Conservation (phyloP, 2,329 filamentous ascomycete genomes). For the Pseudomassariella vexata region DNA sequence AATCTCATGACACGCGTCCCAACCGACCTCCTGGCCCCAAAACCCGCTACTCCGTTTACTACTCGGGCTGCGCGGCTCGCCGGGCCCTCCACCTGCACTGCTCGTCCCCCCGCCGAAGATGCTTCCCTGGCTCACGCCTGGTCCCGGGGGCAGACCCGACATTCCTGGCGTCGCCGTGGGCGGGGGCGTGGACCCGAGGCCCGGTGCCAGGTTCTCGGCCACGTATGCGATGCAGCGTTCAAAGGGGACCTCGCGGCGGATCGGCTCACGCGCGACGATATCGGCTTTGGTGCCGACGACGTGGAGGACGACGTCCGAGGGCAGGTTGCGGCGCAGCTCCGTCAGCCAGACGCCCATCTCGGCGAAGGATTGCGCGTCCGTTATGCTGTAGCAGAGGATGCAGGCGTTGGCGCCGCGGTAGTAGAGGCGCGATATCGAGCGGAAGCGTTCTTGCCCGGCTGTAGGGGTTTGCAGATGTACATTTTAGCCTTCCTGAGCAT, state of each 20-base stretch:
- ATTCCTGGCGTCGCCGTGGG: slow-evolving; percentile 48
- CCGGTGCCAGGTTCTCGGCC: slow-evolving; percentile 80
- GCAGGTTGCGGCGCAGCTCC: slow-evolving; percentile 75
- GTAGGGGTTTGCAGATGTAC: too few species aligned
- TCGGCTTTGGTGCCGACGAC: slow-evolving; percentile 95
- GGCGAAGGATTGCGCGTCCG: slow-evolving; percentile 74
- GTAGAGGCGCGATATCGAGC: slow-evolving; percentile 90
- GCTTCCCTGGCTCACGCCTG: slow-evolving; percentile 16
- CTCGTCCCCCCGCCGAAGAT: slow-evolving; percentile 33
- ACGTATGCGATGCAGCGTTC: slow-evolving; percentile 95
- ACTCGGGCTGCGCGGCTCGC: slow-evolving; percentile 53
- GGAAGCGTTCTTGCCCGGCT: slow-evolving; percentile 90
- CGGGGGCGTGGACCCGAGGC: slow-evolving; percentile 60
- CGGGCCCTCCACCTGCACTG: slow-evolving; percentile 17
- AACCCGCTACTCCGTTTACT: slow-evolving; percentile 68
- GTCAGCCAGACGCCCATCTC: slow-evolving; percentile 91
- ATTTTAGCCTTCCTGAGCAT: too few species aligned
- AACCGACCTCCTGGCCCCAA: slow-evolving; percentile 90
- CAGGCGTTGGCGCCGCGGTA: slow-evolving; percentile 94
- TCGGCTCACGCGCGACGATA: slow-evolving; percentile 79
- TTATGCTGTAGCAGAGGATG: slow-evolving; percentile 92
- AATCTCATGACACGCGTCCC: slow-evolving; percentile 97
- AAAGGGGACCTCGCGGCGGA: slow-evolving; percentile 77
- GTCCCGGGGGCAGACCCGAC: slow-evolving; percentile 17
- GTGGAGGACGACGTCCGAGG: slow-evolving; percentile 76